phyloP scores from a whole-genome alignment of 1,284 basidiomycete genomes.

The Quambalaria eucalypti region DNA sequence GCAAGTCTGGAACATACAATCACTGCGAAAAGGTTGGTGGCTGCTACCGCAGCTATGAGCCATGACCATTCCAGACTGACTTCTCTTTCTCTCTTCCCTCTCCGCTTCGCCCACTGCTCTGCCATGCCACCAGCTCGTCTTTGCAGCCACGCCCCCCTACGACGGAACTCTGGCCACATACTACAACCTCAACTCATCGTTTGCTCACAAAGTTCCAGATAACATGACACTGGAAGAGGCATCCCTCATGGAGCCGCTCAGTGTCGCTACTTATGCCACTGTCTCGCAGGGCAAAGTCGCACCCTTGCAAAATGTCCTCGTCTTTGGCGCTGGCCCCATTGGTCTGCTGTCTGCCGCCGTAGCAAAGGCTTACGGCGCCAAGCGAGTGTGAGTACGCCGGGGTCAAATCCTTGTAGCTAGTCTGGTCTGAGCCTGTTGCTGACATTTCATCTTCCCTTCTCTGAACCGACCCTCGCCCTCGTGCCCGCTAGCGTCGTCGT shows the following conservation, averaged over 20 bases:
- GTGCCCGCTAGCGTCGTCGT: constrained; percentile 33
- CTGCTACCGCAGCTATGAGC: constrained; percentile 20
- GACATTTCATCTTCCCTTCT: not conserved
- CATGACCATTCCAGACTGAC: not conserved
- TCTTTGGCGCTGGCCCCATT: constrained; percentile 84
- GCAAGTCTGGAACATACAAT: constrained; percentile 31
- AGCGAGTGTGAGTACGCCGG: constrained; percentile 24
- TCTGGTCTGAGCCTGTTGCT: not conserved
- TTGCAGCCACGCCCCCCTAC: constrained; percentile 80
- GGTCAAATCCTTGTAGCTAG: constrained; percentile 38
- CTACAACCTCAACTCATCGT: constrained; percentile 43
- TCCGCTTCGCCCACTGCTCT: too few relatives aligned
- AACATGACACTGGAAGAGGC: constrained; percentile 50
- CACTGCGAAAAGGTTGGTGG: not conserved
- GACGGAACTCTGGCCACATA: constrained; percentile 75
- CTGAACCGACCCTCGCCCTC: too few relatives aligned
- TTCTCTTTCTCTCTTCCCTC: too few relatives aligned
- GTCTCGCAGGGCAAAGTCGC: constrained; percentile 65
- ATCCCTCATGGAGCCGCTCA: constrained; percentile 76
- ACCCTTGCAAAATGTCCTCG: constrained; percentile 46
- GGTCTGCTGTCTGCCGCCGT: constrained; percentile 86
- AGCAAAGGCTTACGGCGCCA: constrained; percentile 60
- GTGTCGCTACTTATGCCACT: constrained; percentile 82
- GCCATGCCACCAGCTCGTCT: constrained; percentile 59
- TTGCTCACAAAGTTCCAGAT: constrained; percentile 48